Evolutionary conservation across 352 stramenopile species (phyloP).

Genomic region (Pythium scleroteichum): DNA sequence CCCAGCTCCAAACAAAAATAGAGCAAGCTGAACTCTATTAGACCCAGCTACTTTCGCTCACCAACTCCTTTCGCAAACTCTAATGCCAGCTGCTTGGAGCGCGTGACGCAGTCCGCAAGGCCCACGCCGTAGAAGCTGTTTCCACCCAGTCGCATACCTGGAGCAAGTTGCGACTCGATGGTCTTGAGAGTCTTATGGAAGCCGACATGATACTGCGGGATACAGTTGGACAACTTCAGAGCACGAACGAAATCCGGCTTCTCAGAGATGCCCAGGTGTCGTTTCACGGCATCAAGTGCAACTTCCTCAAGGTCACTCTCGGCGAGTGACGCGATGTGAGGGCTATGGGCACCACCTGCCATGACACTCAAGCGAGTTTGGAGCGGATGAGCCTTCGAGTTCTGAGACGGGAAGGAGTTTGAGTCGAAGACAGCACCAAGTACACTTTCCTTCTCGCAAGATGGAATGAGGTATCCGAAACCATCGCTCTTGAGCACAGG

Average conservation of each 20-base stretch:
- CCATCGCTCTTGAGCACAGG: slow-evolving; percentile 62
- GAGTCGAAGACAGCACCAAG: slow-evolving; percentile 89
- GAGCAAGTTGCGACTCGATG: slow-evolving; percentile 60
- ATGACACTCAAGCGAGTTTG: slow-evolving; percentile 87
- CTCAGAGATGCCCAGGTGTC: slow-evolving; percentile 67
- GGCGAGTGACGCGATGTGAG: slow-evolving; percentile 45
- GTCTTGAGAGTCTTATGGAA: slow-evolving; percentile 58
- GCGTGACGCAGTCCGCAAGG: slow-evolving; percentile 79
- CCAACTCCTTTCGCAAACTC: slow-evolving; percentile 49
- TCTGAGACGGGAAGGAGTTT: slow-evolving; percentile 87
- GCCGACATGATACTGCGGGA: slow-evolving; percentile 87
- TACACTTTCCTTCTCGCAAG: slow-evolving; percentile 64
- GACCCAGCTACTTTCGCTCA: neutral
- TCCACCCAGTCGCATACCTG: slow-evolving; percentile 58
- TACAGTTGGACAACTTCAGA: slow-evolving; percentile 59
- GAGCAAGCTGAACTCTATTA: neutral
- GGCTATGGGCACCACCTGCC: slow-evolving; percentile 79
- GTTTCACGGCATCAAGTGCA: slow-evolving; percentile 63
- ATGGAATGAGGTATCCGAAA: slow-evolving; percentile 87
- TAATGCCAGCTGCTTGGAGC: slow-evolving; percentile 78
- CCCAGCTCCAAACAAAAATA: no score
- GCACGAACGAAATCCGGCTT: slow-evolving; percentile 60
- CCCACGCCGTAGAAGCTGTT: slow-evolving; percentile 90
- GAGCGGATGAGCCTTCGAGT: slow-evolving; percentile 26
- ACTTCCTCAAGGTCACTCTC: slow-evolving; percentile 54